These are phyloP conservation scores for Cystoderma amianthinum DNA, from an alignment of 768 basidiomycete species.

Conservation along the genomic window DNA sequence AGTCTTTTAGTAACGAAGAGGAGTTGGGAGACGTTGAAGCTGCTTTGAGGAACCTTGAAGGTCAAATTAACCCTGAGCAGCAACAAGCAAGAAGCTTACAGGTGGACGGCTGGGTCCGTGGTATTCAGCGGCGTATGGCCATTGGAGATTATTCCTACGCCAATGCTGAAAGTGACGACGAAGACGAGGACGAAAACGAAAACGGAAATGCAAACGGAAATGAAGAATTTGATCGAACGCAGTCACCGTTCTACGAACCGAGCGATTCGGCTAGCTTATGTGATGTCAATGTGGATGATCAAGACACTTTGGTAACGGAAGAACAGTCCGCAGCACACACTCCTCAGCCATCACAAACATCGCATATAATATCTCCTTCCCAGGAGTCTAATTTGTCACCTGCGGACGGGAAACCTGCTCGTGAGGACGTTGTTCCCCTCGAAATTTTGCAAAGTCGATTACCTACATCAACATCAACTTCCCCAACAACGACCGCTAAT, in stretches of 20 bases:
- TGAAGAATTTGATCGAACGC: constrained; percentile 10
- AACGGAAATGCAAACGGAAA: constrained; percentile 14
- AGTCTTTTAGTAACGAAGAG: constrained; percentile 67
- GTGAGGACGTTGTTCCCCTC: constrained; percentile 57
- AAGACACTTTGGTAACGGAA: constrained; percentile 3
- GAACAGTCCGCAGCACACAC: constrained; percentile 15
- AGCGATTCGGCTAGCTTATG: not conserved
- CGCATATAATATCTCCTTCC: constrained; percentile 17
- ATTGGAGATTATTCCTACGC: constrained; percentile 60
- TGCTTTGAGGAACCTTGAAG: constrained; percentile 76
- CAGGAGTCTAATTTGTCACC: constrained; percentile 4
- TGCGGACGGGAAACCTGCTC: constrained; percentile 34
- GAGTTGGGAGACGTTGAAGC: constrained; percentile 79
- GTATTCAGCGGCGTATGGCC: constrained; percentile 59
- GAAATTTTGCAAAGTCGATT: constrained; percentile 63
- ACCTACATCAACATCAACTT: constrained; percentile 17
- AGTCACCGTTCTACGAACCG: not conserved
- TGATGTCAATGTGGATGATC: constrained; percentile 7
- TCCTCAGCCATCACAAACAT: constrained; percentile 23
- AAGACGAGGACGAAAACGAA: constrained; percentile 20
- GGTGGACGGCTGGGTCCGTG: constrained; percentile 78
- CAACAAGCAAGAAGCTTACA: constrained; percentile 68
- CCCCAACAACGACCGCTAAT: constrained; percentile 7
- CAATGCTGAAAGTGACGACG: constrained; percentile 42
- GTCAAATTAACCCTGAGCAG: constrained; percentile 71